These are phyloP conservation scores for Microbotryum lychnidis-dioicae DNA, from an alignment of 1,284 basidiomycete genomes.

Conservation along the genomic window DNA sequence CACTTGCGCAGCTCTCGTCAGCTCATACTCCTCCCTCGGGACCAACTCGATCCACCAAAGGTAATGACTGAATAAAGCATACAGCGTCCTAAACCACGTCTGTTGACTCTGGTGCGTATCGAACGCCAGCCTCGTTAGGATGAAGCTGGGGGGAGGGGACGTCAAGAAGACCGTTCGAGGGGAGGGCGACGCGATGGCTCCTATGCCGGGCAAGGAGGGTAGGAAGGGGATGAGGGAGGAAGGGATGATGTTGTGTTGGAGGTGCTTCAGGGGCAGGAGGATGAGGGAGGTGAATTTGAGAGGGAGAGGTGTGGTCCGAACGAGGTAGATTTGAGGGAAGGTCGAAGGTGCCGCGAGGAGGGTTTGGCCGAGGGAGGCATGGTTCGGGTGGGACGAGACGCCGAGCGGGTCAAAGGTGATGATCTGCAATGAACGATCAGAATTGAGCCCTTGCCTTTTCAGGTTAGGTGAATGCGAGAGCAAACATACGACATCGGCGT, in stretches of 20 bases:
- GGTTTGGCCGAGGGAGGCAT: slow-evolving; percentile 60
- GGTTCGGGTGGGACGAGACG: slow-evolving; percentile 82
- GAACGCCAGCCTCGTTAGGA: slow-evolving; percentile 55
- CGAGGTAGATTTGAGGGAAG: slow-evolving; percentile 30
- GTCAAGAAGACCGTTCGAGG: slow-evolving; percentile 23
- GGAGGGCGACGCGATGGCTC: not conserved
- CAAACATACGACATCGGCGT: slow-evolving; percentile 48
- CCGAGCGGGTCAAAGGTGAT: slow-evolving; percentile 81
- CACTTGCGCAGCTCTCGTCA: no score
- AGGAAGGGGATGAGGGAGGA: slow-evolving; percentile 43
- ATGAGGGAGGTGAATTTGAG: slow-evolving; percentile 26
- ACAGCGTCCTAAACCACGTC: slow-evolving; percentile 83
- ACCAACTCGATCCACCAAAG: slow-evolving; percentile 85
- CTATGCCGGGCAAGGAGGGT: slow-evolving; percentile 44
- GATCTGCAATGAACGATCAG: slow-evolving; percentile 49
- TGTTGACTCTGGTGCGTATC: slow-evolving; percentile 64
- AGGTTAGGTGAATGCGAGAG: no score
- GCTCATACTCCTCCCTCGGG: no score
- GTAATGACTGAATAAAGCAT: slow-evolving; percentile 72
- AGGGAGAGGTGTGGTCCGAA: slow-evolving; percentile 10
- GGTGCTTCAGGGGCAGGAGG: slow-evolving; percentile 31
- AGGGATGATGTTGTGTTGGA: no score
- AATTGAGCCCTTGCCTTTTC: no score
- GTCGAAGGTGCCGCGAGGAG: slow-evolving; percentile 45
- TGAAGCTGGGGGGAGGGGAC: slow-evolving; percentile 1